Evolutionary conservation across 208 protist genomes (phyloP).

Genomic region (Wallacemonas rigidus): DNA sequence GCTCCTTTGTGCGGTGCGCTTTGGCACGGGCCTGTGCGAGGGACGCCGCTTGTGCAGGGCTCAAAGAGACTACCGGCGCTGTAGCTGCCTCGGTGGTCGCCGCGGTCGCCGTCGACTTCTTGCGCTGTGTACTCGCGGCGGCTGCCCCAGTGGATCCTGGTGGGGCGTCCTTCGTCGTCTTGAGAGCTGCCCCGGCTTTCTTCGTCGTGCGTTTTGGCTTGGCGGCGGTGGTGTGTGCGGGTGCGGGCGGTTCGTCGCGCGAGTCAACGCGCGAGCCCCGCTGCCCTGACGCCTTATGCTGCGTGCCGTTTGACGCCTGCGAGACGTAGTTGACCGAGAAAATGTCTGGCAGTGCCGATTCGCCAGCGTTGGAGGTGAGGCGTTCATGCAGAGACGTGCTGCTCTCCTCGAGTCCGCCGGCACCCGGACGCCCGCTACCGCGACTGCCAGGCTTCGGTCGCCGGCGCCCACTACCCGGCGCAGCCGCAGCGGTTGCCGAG

Average conservation of each 20-base stretch:
- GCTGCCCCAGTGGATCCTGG: neutral
- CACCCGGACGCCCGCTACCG: neutral
- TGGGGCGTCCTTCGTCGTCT: conserved; percentile 3
- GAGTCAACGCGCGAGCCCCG: neutral
- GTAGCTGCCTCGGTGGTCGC: neutral
- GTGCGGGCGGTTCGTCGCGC: neutral
- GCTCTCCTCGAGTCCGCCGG: conserved; percentile 5
- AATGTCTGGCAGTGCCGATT: conserved; percentile 3
- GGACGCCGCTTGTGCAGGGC: neutral
- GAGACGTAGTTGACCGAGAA: conserved; percentile 18
- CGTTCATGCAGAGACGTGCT: neutral
- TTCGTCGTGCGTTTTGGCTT: conserved; percentile 10
- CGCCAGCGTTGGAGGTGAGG: neutral
- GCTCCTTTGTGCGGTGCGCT: conserved; percentile 5
- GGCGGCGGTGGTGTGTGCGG: neutral
- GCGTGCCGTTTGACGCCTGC: neutral
- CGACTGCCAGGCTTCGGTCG: neutral
- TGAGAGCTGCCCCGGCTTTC: neutral
- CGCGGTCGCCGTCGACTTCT: neutral
- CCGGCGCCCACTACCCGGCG: neutral
- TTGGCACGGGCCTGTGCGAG: neutral
- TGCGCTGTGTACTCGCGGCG: neutral
- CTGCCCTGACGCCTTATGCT: neutral
- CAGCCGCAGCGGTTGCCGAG: conserved; percentile 11
- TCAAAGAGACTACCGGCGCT: neutral